Conservation (phyloP, 2,329 filamentous ascomycete species). For the Botrytis pseudocinerea region DNA sequence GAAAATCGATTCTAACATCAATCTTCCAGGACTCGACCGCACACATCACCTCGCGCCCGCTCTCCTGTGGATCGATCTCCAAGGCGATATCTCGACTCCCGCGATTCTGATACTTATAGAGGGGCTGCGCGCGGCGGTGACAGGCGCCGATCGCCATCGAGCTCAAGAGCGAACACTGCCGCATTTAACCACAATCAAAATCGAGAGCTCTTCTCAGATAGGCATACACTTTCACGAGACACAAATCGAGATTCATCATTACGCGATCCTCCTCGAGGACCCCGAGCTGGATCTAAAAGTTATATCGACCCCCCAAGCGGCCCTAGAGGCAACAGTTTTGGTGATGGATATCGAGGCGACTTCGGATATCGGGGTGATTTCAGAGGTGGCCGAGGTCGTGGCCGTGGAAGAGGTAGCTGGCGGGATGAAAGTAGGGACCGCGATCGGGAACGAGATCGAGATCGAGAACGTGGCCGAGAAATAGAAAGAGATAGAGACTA, state of each 20-base stretch:
- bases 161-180: constrained; percentile 40
- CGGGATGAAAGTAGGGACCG: constrained; percentile 60
- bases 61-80: constrained; percentile 24
- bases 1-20: not conserved
- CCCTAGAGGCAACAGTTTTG: constrained; percentile 66
- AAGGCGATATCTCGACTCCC: constrained; percentile 22
- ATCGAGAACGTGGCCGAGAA: constrained; percentile 56
- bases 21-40: constrained; percentile 8
- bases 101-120: constrained; percentile 32
- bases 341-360: constrained; percentile 60
- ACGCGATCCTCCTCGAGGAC: constrained; percentile 77
- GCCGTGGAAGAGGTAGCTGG: constrained; percentile 38
- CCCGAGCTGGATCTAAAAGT: constrained; percentile 61
- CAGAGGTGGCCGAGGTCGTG: constrained; percentile 57
- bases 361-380: constrained; percentile 54
- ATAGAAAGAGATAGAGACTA: constrained; percentile 51
- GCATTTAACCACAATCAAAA: constrained; percentile 19
- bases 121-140: constrained; percentile 37
- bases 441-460: constrained; percentile 62
- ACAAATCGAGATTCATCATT: constrained; percentile 44
- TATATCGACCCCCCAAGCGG: constrained; percentile 61
- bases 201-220: constrained; percentile 21
- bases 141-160: constrained; percentile 49
- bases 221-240: constrained; percentile 29
- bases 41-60: constrained; percentile 42